A percentile compares a stretch with the other conserved stretches of the same genome.
Conservation (phyloP, 2,329 filamentous ascomycete species). For the Xylaria multiplex region DNA sequence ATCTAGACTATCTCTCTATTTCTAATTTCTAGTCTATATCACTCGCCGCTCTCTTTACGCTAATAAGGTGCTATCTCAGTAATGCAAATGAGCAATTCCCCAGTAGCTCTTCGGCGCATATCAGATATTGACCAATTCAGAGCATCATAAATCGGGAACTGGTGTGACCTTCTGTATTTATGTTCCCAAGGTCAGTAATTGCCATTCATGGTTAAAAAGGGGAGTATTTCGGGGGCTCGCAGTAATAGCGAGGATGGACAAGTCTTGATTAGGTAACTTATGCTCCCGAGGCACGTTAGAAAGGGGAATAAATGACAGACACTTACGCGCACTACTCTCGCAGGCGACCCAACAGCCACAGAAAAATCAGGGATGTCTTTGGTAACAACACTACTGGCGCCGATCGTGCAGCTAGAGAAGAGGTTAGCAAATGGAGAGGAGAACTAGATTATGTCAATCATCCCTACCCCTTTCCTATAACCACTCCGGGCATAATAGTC, state of each 20-base stretch:
- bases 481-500: conserved; percentile 63
- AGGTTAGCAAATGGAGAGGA: no score
- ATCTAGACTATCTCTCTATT: background rate
- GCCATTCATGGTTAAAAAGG: no score
- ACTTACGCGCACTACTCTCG: conserved; percentile 52
- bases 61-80: background rate
- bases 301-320: no score
- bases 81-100: background rate
- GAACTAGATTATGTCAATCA: no score
- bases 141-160: conserved; percentile 47
- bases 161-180: conserved; percentile 52
- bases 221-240: no score
- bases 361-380: conserved; percentile 59
- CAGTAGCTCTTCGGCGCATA: background rate
- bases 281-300: no score
- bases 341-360: conserved; percentile 60
- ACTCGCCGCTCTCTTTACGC: background rate
- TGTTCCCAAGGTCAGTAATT: no score
- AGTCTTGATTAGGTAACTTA: no score
- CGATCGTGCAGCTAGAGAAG: conserved; percentile 56
- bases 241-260: no score
- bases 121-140: background rate
- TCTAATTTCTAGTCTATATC: conserved; percentile 15
- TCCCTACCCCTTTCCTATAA: conserved; percentile 53
- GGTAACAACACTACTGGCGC: conserved; percentile 61